Base-by-base conservation (phyloP, 257 asterid species). In the Thymus quinquecostatus region DNA sequence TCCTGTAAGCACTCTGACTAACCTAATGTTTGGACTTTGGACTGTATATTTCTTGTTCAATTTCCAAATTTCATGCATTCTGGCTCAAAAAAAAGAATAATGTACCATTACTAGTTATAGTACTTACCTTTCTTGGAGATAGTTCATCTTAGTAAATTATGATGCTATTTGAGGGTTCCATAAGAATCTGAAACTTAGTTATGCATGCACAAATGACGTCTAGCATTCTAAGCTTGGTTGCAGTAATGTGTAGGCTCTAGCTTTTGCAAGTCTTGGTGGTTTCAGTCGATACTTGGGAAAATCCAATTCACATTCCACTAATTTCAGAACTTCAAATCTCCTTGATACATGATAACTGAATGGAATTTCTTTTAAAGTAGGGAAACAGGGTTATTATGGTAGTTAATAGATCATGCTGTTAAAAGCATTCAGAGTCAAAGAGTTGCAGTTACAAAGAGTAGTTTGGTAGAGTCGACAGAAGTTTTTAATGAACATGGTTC, bases 1-100 rank as follows among this genome's bases (percentile, higher is more conserved):
- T 78, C 96, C 98, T 5, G 99, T 95, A 82, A 95, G 98, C 75
- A 72, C 81, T 57, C 59, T 70, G 62, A 59, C 76, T 40, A 62
- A 41, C 72, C 69, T 65, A 76, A 47, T 60, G 40, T 60, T 43
- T 5, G 54, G 29, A 29, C 29, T 60, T 43, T 5, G 54, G 29
- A 29, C 29, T 60, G 2, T 44, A 5, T 64, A 28, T 71, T 33
- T 41, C 60, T 56, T 6, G 7, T 61, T 71, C 77, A 44, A 54
- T 68, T 40, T 77, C 59, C 60, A 5, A 7, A 29, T 74, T 56
- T 10, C 43, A 67, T 54, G 28, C 60, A 53, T 7, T 60, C 64
- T 65, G 21, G 5, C 6, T 29, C 38, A 33, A 29, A 47, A 28
- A 64, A 69, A 11, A 21, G 21, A 21, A 21, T 21, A 21, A 41